Base-by-base conservation (phyloP, 83 land plant species). In the Picea abies region DNA sequence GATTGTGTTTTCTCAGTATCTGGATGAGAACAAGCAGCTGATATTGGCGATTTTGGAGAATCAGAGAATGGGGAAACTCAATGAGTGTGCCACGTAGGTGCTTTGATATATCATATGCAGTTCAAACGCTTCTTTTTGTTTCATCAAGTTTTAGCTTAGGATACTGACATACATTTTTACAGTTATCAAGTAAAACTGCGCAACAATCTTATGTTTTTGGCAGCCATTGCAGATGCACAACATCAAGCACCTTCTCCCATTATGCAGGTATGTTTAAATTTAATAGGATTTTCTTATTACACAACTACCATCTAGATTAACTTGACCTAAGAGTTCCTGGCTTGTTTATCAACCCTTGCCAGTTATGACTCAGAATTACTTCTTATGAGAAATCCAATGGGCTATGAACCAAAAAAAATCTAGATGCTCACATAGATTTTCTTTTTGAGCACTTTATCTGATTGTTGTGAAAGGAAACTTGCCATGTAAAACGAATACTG, bases 21-120 rank as follows among this genome's bases (percentile, higher is more conserved):
- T 95, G 89, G 96, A 95, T 83, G 98, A 93, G 84, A 95, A 95
- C 85, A 95, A 92, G 81, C 88, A 90, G 85, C 85, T 93, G 85
- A 95, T 95, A 79, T 70, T 93, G 49, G 93, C 96, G 32, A 95
- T 95, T 68, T 84, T 95, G 87, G 96, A 95, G 80, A 92, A 93
- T 75, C 98, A 95, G 60, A 93, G 90, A 41, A 78, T 89, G 44
- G 96, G 96, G 63, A 92, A 91, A 72, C 87, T 93, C 41, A 84
- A 88, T 66, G 96, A 95, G 60, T 92, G 94, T 84, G 98, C 98
- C 3, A 88, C 85, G 98, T 95, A 88, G 79, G 96, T 29, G 26
- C 6, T 52, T 23, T 52, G 22, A 23, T 5, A 22, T 49, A 58
- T 23, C 78, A 75, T 56, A 14, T 56, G 15, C 15, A 75, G 22